Evolutionary conservation across 2,329 filamentous ascomycete genomes (phyloP).

Genomic region (Alternaria sp.): DNA sequence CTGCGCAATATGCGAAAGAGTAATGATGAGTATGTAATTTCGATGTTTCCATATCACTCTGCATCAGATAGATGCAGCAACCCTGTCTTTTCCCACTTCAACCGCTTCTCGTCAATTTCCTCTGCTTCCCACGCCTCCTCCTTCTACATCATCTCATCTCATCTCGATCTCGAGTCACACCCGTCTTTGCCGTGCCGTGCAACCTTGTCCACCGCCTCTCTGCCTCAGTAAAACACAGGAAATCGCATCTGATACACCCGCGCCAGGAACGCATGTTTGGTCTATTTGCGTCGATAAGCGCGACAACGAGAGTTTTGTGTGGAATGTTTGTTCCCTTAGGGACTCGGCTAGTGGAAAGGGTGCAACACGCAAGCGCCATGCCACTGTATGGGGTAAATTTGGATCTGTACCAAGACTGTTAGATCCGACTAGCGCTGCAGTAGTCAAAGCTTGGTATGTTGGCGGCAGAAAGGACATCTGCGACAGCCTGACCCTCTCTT

Average conservation of each 20-base stretch:
- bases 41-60: not conserved
- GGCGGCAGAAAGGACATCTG: not conserved
- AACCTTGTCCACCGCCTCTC: not conserved
- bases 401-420: slow-evolving; percentile 15
- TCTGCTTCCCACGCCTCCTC: not conserved
- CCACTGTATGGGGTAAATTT: slow-evolving; percentile 28
- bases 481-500: not conserved
- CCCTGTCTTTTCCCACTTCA: slow-evolving; percentile 6
- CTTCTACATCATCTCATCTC: not conserved
- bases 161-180: not conserved
- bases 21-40: not conserved
- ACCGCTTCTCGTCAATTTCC: slow-evolving; percentile 4
- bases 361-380: slow-evolving; percentile 11
- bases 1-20: not conserved
- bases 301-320: slow-evolving; percentile 20
- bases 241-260: slow-evolving; percentile 12
- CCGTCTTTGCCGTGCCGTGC: slow-evolving; percentile 7
- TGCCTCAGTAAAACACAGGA: slow-evolving; percentile 11
- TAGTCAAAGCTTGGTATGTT: slow-evolving; percentile 27
- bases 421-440: slow-evolving; percentile 12
- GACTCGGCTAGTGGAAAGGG: slow-evolving; percentile 2
- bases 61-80: slow-evolving; percentile 10
- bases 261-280: slow-evolving; percentile 12
- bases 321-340: not conserved
- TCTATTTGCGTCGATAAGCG: slow-evolving; percentile 16